Base-by-base conservation (phyloP, 2,329 filamentous ascomycete species). In the Diaporthe caulivora region DNA sequence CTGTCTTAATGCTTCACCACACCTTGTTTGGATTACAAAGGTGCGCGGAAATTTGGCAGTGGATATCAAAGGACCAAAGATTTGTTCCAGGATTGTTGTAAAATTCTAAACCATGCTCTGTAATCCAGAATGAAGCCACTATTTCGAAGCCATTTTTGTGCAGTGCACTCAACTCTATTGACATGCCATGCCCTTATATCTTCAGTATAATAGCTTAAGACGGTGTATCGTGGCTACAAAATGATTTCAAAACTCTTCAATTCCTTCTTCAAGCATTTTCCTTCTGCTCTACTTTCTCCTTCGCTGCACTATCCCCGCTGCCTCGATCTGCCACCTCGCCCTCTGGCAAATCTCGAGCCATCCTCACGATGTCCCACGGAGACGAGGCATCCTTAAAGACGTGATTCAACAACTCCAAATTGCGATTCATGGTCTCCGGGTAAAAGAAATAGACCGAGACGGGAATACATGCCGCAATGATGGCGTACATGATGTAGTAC, bases 341-440 rank as follows among this genome's bases (percentile, higher is more conserved):
- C 55, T 58, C 10, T 40, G 55, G 55, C 55, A 58, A 58, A 58
- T 58, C 73, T 40, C 55, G 55, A 58, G 55, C 55, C 55, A 58
- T 58, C 26, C 40, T 58, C 44, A 84, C 82, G 1, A 82, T 82
- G 1, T 75, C 75, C 77, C 79, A 81, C 18, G 79, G 78, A 0
- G 80, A 83, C 6, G 81, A 81, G 40, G 82, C 81, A 42, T 84
- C 79, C 73, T 79, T 81, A 80, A 86, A 86, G 73, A 85, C 80
- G 69, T 84, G 76, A 65, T 84, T 84, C 37, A 84, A 83, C 77
- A 84, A 82, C 76, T 87, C 86, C 21, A 87, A 78, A 78, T 82
- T 85, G 74, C 84, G 84, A 8, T 85, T 85, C 84, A 85, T 87
- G n/a, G 86, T 87, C 79, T 85, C 84, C 2, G 86, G 85, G 80